These are phyloP conservation scores for Chlorokybus atmophyticus DNA, from an alignment of 139 green algal genomes.

Conservation along the genomic window DNA sequence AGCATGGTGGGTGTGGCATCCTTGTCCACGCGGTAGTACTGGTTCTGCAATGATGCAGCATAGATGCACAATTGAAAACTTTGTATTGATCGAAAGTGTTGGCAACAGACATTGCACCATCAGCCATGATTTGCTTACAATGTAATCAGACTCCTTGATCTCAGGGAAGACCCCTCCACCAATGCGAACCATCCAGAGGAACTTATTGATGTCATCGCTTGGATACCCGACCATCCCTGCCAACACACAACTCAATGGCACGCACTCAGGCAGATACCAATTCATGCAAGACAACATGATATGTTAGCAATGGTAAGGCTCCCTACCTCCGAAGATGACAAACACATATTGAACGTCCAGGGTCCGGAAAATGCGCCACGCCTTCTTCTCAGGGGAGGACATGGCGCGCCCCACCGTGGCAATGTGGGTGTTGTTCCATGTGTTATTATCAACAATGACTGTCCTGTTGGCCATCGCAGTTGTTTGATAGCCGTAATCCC, in stretches of 20 bases:
- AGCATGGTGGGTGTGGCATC: slow-evolving; percentile 43
- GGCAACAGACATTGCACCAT: neutral
- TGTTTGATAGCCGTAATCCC: slow-evolving; percentile 45
- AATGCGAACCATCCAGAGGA: slow-evolving; percentile 94
- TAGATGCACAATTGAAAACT: neutral
- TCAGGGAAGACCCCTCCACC: slow-evolving; percentile 58
- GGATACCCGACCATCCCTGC: slow-evolving; percentile 24
- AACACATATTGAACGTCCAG: slow-evolving; percentile 93
- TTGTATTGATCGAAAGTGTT: neutral
- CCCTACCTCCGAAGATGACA: slow-evolving; percentile 83
- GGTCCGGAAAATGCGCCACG: slow-evolving; percentile 27
- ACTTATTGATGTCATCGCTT: slow-evolving; percentile 94
- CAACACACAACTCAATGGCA: too few species aligned
- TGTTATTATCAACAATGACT: slow-evolving; percentile 41
- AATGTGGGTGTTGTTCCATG: slow-evolving; percentile 47
- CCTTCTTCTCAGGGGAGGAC: slow-evolving; percentile 27
- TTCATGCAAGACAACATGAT: too few species aligned
- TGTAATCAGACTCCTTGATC: slow-evolving; percentile 82
- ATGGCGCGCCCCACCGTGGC: slow-evolving; percentile 32
- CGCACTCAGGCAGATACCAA: too few species aligned
- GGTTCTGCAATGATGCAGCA: too few species aligned
- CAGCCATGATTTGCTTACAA: slow-evolving; percentile 31
- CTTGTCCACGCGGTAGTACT: slow-evolving; percentile 64
- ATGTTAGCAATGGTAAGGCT: too few species aligned
- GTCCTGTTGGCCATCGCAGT: slow-evolving; percentile 42